These are phyloP conservation scores for Gliomastix tumulicola DNA, from an alignment of 2,329 filamentous ascomycete genomes.

Conservation along the genomic window DNA sequence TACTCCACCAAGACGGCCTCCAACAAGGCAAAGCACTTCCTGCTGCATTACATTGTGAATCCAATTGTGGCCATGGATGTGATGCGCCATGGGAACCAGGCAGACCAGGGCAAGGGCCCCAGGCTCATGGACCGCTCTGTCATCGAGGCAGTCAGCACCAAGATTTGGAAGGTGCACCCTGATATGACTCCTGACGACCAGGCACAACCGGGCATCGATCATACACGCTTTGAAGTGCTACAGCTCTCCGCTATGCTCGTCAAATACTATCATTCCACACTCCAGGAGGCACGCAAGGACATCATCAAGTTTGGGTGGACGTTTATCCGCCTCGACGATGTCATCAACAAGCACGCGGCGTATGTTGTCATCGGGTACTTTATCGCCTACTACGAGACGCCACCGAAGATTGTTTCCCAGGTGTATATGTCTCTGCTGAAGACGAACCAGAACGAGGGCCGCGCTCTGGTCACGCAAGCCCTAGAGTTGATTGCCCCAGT, in stretches of 20 bases:
- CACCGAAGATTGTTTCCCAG: conserved; percentile 89
- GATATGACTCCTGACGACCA: conserved; percentile 78
- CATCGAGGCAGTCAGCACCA: conserved; percentile 84
- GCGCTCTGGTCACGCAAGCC: conserved; percentile 86
- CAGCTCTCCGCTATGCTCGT: conserved; percentile 92
- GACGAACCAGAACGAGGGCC: conserved; percentile 91
- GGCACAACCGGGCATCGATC: conserved; percentile 80
- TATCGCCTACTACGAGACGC: conserved; percentile 94
- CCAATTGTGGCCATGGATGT: conserved; percentile 96
- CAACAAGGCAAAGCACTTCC: conserved; percentile 88
- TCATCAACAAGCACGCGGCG: conserved; percentile 97
- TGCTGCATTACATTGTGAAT: conserved; percentile 88
- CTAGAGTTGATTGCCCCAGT: conserved; percentile 93
- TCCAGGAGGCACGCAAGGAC: conserved; percentile 91
- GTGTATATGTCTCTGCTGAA: conserved; percentile 88
- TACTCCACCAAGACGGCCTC: conserved; percentile 73
- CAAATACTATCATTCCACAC: conserved; percentile 83
- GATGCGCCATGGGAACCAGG: conserved; percentile 68
- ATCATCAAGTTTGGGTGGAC: conserved; percentile 99
- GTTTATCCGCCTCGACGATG: conserved; percentile 95
- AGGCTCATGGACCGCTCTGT: conserved; percentile 79
- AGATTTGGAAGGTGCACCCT: conserved; percentile 87
- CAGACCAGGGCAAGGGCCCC: conserved; percentile 48
- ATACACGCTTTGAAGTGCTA: conserved; percentile 90
- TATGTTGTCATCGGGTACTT: conserved; percentile 98